phyloP scores from a whole-genome alignment of 2,329 filamentous ascomycete genomes.

The Microcera coccophila region DNA sequence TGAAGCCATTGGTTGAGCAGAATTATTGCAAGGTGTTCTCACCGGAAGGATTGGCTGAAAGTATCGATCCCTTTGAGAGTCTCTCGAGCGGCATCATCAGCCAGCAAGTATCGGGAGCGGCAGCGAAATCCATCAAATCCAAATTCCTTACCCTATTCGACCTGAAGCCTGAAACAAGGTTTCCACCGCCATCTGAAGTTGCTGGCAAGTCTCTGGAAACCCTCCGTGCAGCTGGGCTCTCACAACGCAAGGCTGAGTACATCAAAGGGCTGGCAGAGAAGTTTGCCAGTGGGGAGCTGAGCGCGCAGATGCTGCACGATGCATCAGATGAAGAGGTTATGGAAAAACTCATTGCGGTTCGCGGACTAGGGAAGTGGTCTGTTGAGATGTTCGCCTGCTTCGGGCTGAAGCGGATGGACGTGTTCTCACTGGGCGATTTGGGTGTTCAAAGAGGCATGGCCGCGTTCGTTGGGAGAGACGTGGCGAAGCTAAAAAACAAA shows the following conservation, averaged over 20 bases:
- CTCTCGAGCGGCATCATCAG: conserved; percentile 86
- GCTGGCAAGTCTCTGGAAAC: conserved; percentile 57
- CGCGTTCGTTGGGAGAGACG: conserved; percentile 75
- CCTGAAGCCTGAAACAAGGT: conserved; percentile 40
- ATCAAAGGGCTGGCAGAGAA: conserved; percentile 79
- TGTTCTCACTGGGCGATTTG: conserved; percentile 87
- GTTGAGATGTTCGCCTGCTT: conserved; percentile 99
- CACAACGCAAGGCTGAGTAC: conserved; percentile 94
- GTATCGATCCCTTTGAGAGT: conserved; percentile 82
- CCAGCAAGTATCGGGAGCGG: conserved; percentile 92
- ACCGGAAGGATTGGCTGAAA: conserved; percentile 74
- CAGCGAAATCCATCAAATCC: conserved; percentile 81
- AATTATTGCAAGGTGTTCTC: conserved; percentile 78
- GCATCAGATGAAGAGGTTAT: conserved; percentile 85
- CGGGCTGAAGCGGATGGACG: conserved; percentile 87
- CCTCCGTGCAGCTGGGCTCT: conserved; percentile 81
- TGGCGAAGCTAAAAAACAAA: conserved; percentile 74
- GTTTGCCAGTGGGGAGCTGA: conserved; percentile 72
- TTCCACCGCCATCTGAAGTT: conserved; percentile 75
- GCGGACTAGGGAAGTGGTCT: conserved; percentile 84
- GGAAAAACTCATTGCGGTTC: conserved; percentile 75
- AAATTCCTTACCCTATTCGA: conserved; percentile 76
- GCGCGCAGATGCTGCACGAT: conserved; percentile 68
- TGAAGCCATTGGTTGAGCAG: conserved; percentile 67
- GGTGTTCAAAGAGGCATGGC: conserved; percentile 96